phyloP scores from a whole-genome alignment of 441 rosid species.

The Populus trichocarpa region DNA sequence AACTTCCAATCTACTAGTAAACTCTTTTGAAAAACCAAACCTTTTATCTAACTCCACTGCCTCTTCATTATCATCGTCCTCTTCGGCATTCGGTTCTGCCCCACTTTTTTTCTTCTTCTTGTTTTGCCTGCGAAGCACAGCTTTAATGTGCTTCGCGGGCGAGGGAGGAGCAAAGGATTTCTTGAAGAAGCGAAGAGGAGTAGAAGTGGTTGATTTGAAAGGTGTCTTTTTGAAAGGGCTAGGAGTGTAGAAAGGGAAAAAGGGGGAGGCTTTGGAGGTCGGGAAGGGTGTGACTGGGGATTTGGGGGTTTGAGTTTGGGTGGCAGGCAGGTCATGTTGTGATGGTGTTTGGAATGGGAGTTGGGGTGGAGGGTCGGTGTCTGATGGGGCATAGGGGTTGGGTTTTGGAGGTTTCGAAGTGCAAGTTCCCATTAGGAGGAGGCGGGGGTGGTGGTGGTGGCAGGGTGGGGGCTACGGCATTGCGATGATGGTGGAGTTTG shows the following conservation, averaged over 20 bases:
- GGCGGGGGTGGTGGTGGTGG: neutral
- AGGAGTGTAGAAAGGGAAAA: slow-evolving; percentile 70
- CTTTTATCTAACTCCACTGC: slow-evolving; percentile 70
- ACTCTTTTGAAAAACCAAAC: slow-evolving; percentile 84
- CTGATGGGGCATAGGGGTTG: slow-evolving; percentile 63
- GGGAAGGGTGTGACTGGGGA: slow-evolving; percentile 23
- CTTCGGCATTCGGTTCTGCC: slow-evolving; percentile 22
- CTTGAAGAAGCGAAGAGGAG: slow-evolving; percentile 62
- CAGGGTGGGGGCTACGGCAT: neutral
- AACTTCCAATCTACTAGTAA: slow-evolving; percentile 60
- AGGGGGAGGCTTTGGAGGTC: slow-evolving; percentile 47
- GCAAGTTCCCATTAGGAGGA: slow-evolving; percentile 59
- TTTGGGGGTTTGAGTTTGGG: slow-evolving; percentile 27
- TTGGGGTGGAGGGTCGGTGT: slow-evolving; percentile 7
- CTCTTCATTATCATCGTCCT: slow-evolving; percentile 51
- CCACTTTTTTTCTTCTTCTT: slow-evolving; percentile 33
- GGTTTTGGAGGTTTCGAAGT: slow-evolving; percentile 67
- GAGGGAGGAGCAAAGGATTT: slow-evolving; percentile 85
- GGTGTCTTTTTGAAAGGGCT: slow-evolving; percentile 65
- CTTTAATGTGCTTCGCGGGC: slow-evolving; percentile 88
- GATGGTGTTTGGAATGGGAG: neutral
- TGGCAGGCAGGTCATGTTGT: slow-evolving; percentile 29
- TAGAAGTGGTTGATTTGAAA: slow-evolving; percentile 11
- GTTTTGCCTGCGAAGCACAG: slow-evolving; percentile 40
- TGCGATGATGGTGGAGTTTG: neutral